A percentile compares a stretch with the other conserved stretches of the same genome.
Conservation (phyloP, 1,284 basidiomycete species). For the Cutaneotrichosporon daszewskae region DNA sequence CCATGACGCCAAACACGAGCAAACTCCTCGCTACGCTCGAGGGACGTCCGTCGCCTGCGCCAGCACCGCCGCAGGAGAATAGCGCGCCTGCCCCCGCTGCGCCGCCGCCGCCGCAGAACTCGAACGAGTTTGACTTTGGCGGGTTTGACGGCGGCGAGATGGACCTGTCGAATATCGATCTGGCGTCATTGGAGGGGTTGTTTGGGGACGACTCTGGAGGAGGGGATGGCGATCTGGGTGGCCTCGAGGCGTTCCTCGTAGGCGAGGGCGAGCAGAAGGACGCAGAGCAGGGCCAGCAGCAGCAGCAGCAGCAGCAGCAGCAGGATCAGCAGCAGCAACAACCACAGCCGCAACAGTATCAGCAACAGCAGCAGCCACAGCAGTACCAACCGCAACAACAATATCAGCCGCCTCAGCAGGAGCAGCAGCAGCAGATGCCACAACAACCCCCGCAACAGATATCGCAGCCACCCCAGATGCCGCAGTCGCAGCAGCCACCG, state of each 20-base stretch:
- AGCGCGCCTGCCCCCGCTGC: background rate
- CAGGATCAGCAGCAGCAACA: constrained; percentile 5
- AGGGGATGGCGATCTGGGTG: background rate
- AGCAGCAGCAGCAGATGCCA: background rate
- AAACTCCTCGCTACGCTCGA: constrained; percentile 14
- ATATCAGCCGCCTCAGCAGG: background rate
- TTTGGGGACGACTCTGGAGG: constrained; percentile 4
- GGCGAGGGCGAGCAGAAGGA: background rate
- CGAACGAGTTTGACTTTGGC: constrained; percentile 6
- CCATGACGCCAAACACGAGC: constrained; percentile 19
- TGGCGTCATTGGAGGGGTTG: constrained; percentile 11
- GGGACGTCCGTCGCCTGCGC: background rate
- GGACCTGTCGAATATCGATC: constrained; percentile 13
- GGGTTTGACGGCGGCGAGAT: constrained; percentile 9
- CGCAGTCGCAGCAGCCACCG: background rate
- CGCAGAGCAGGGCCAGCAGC: background rate
- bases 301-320: background rate
- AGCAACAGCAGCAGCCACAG: constrained; percentile 1
- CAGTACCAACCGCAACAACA: background rate
- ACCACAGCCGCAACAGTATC: constrained; percentile 2
- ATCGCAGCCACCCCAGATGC: background rate
- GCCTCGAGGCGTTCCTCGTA: constrained; percentile 1
- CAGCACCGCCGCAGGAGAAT: constrained; percentile 1
- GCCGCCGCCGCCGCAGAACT: background rate
- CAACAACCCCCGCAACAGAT: background rate